phyloP scores from a whole-genome alignment of 306 rosid species.

The Trifolium pratense region DNA sequence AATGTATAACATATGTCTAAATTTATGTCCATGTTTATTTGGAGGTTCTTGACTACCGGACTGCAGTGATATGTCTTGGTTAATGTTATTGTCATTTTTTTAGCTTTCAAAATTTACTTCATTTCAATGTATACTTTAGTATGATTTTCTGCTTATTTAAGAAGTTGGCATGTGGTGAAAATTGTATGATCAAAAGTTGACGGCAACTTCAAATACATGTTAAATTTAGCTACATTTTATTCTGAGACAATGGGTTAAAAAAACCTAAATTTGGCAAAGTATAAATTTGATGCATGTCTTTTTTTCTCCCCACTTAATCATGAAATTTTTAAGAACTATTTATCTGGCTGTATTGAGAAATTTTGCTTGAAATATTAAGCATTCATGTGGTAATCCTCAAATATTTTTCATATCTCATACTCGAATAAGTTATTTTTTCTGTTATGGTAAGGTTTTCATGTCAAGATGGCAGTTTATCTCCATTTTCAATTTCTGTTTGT shows the following conservation, averaged over 20 bases:
- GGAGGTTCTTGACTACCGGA: conserved; percentile 1
- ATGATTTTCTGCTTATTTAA: conserved; percentile 29
- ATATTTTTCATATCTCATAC: background rate
- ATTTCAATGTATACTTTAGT: conserved; percentile 2
- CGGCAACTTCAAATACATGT: conserved; percentile 19
- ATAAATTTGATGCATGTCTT: background rate
- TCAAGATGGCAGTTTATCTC: conserved; percentile 23
- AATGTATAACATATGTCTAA: conserved; percentile 23
- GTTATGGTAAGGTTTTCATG: conserved; percentile 32
- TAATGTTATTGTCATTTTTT: background rate
- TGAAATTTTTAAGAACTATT: conserved; percentile 4
- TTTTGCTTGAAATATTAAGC: conserved; percentile 15
- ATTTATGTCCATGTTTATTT: conserved; percentile 32
- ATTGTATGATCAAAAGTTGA: conserved; percentile 15
- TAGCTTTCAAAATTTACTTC: background rate
- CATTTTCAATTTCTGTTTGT: conserved; percentile 25
- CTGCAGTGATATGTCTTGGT: background rate
- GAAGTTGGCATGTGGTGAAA: conserved; percentile 33
- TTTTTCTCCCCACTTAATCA: background rate
- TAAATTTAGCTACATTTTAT: conserved; percentile 13
- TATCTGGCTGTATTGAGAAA: conserved; percentile 13
- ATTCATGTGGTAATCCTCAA: conserved; percentile 1
- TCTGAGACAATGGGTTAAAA: conserved; percentile 17
- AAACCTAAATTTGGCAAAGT: conserved; percentile 20
- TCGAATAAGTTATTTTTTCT: background rate